Percentiles rank a stretch among this genome's conserved stretches.
These are phyloP conservation scores for Ceratobasidium sp. DNA, from an alignment of 1,284 basidiomycete genomes.

Conservation along the genomic window DNA sequence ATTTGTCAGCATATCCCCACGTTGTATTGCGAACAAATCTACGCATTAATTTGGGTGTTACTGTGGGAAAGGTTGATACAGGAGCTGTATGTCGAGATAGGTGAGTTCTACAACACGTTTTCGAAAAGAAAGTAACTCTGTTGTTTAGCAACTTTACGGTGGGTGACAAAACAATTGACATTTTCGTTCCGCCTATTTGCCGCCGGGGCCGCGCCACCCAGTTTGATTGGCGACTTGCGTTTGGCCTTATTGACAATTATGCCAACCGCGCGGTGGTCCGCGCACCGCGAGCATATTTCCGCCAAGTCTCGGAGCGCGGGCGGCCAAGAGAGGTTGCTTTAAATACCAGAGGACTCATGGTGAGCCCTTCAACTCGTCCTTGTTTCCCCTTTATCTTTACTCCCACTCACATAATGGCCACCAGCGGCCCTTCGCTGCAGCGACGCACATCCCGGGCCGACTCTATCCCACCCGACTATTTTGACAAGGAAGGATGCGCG, in stretches of 20 bases:
- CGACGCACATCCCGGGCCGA: constrained; percentile 17
- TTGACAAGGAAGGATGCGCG: constrained; percentile 40
- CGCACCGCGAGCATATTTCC: constrained; percentile 15
- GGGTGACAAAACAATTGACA: too few relatives aligned
- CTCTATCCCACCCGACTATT: constrained; percentile 31
- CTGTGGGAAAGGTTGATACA: background rate
- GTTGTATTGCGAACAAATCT: background rate
- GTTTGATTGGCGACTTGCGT: background rate
- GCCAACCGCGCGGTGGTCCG: constrained; percentile 1
- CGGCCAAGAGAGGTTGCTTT: background rate
- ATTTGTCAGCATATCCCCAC: background rate
- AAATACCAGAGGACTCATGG: background rate
- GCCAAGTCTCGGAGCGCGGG: constrained; percentile 1
- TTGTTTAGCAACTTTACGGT: background rate
- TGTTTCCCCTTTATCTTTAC: background rate
- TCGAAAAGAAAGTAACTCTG: background rate
- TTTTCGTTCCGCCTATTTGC: background rate
- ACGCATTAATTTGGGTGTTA: background rate
- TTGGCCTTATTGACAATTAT: background rate
- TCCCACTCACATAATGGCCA: constrained; percentile 7
- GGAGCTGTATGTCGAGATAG: background rate
- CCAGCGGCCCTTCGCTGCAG: constrained; percentile 4
- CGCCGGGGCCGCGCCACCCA: background rate
- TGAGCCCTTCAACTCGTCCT: background rate
- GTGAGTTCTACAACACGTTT: background rate